phyloP scores from a whole-genome alignment of 192 early-diverging fungal species.

The Funneliformis mosseae region DNA sequence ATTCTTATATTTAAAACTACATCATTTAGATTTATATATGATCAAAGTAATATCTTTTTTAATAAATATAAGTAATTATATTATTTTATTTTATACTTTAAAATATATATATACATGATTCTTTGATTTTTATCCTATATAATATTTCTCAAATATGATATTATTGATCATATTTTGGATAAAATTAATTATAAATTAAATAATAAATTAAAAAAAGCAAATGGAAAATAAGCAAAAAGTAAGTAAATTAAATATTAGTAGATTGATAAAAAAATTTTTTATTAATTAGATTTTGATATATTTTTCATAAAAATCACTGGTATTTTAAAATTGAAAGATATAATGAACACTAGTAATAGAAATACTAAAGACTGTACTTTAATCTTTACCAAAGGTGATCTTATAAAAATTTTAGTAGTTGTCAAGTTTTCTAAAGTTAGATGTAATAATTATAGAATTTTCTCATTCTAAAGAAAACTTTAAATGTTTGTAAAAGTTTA shows the following conservation, averaged over 20 bases:
- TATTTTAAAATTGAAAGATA: slow-evolving; percentile 91
- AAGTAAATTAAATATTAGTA: too few relatives aligned
- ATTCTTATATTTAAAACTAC: slow-evolving; percentile 80
- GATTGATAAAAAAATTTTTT: slow-evolving; percentile 25
- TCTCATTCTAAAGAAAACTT: slow-evolving; percentile 94
- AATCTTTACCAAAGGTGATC: slow-evolving; percentile 98
- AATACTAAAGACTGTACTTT: slow-evolving; percentile 82
- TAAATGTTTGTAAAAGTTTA: slow-evolving; percentile 94
- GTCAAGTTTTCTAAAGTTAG: slow-evolving; percentile 85
- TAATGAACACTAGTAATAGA: slow-evolving; percentile 87
- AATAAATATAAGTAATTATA: slow-evolving; percentile 62
- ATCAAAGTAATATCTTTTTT: slow-evolving; percentile 38
- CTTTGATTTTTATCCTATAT: slow-evolving; percentile 49
- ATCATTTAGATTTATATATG: slow-evolving; percentile 81
- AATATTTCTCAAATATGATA: slow-evolving; percentile 68
- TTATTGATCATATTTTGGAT: slow-evolving; percentile 79
- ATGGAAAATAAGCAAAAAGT: slow-evolving; percentile 51
- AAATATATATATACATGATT: too few relatives aligned
- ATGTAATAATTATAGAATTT: slow-evolving; percentile 89
- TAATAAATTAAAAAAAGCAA: slow-evolving; percentile 83
- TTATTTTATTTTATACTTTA: too few relatives aligned
- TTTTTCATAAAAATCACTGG: slow-evolving; percentile 55
- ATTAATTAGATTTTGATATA: too few relatives aligned
- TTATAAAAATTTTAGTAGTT: slow-evolving; percentile 88
- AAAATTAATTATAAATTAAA: slow-evolving; percentile 72